A percentile compares a stretch with the other conserved stretches of the same genome.
Conservation (phyloP, 163 green algal genomes). For the Scenedesmus sp. region DNA sequence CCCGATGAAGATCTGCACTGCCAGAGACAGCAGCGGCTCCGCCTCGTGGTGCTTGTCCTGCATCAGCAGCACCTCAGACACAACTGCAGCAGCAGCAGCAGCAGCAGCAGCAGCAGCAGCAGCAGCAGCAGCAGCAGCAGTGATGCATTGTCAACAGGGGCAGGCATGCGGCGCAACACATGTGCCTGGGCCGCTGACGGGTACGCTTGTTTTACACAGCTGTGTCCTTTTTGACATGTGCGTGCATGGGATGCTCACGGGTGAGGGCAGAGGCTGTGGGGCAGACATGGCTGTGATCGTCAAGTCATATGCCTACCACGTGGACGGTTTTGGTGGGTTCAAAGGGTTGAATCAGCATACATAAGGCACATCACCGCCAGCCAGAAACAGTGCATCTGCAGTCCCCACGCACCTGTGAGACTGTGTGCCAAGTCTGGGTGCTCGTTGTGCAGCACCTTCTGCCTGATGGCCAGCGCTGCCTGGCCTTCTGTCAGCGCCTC, state of each 20-base stretch:
- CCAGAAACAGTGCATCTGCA: too few species aligned
- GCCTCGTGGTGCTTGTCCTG: constrained; percentile 38
- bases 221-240: too few species aligned
- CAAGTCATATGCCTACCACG: too few species aligned
- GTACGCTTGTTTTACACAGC: too few species aligned
- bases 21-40: constrained; percentile 35
- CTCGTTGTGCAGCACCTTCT: constrained; percentile 46
- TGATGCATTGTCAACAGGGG: background rate
- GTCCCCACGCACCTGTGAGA: constrained; percentile 24
- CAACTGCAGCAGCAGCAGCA: constrained; percentile 27
- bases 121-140: background rate
- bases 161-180: too few species aligned
- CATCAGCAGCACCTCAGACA: constrained; percentile 51
- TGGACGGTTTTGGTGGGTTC: too few species aligned
- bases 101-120: background rate
- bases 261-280: too few species aligned
- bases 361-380: too few species aligned
- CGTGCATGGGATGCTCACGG: too few species aligned
- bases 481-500: constrained; percentile 32
- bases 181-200: too few species aligned
- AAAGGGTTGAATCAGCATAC: too few species aligned
- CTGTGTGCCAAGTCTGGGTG: constrained; percentile 54
- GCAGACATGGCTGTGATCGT: too few species aligned
- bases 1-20: constrained; percentile 55
- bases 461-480: constrained; percentile 33